Base-by-base conservation (phyloP, 495 filamentous ascomycete species). In the Lindgomyces ingoldianus region DNA sequence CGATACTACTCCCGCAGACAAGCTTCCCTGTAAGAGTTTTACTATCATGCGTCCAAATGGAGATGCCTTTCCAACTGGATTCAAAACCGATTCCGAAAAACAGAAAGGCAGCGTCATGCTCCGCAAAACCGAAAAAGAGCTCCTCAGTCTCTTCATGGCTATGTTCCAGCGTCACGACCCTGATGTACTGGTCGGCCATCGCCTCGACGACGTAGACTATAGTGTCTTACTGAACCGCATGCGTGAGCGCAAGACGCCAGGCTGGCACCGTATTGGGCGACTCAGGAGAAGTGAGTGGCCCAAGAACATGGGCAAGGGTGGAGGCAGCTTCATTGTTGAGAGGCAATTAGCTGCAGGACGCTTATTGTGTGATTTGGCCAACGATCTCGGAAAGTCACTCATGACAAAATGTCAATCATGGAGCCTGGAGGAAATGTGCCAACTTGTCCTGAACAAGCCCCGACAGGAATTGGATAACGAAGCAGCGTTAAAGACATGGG, bases 341-440 rank as follows among this genome's bases (percentile, higher is more conserved):
- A 85, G 93, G 63, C 90, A 95, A 74, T 75, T 98, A 44, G 89
- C 95, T 70, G 84, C 93, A 60, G 94, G 94, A 46, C 87, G 94
- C 63, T 79, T 98, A 53, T 81, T 97, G 51, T 98, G 95, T 73
- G 94, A 98, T 81, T 80, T 97, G 57, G 91, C 87, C 41, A 98
- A 98, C 71, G 94, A 98, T 63, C 90, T 95, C 73, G 94, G 94
- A 75, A 97, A 96, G 83, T 97, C 93, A 24, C 84, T 93, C 50
- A 98, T 96, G 92, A 89, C 84, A 64, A 95, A 95, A 79, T 98
- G 94, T 73, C 92, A 96, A 73, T 94, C 91, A 3, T 98, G 95
- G 95, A 96, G 87, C 76, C 81, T 98, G 74, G 94, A 91, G 0
- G 94, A 98, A 75, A 98, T 98, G 90, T 96, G 91, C 75, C 89